Evolutionary conservation across 1,139 yeast species (phyloP), one percentile per base, ranked within the genome.

Genomic region (Nakaseomyces kungkrabaensis): DNA sequence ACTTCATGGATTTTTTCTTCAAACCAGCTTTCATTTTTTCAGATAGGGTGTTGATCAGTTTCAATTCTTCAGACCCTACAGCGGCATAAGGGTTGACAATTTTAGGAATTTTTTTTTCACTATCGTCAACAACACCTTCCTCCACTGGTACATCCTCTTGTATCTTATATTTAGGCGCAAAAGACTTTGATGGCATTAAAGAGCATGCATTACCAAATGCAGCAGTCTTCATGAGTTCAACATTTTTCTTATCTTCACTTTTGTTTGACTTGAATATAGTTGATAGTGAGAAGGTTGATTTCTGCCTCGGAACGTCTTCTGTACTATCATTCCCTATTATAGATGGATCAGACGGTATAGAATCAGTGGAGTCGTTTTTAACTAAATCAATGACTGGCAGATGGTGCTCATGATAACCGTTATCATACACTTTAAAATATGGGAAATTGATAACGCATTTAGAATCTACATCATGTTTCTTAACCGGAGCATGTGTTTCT

Each of bases 41-140:
- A 45, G 76, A 72, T 56, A 81, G 64, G 40, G 69, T 67, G 50
- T 78, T 74, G 48, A 82, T 78, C 48, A 81, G 59, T 41, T 70
- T 66, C 38, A 80, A 67, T 57, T 82, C 86, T 10, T 70, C 67
- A 22, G 77, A 77, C 34, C 80, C 79, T 40, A 82, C 80, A 3
- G 82, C 81, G 3, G 86, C 82, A 45, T 67, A 53, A 25, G 60
- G 58, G 46, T 66, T 66, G 10, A 66, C 73, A n/a, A 65, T 60
- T 32, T 57, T 56, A 5, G 62, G 72, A 57, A 57, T 68, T 68
- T 50, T 66, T 64, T 48, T 61, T 56, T 38, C 60, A 58, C 59
- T 66, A 8, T 61, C 67, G 9, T 59, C 61, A 10, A 42, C 50
- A 26, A 48, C 54, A 38, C 22, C 22, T 17, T 47, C 45, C 41